A percentile compares a stretch with the other conserved stretches of the same genome.
Evolutionary conservation across 768 basidiomycete species (phyloP).

Genomic region (Rhodosporidiobolus sp.): DNA sequence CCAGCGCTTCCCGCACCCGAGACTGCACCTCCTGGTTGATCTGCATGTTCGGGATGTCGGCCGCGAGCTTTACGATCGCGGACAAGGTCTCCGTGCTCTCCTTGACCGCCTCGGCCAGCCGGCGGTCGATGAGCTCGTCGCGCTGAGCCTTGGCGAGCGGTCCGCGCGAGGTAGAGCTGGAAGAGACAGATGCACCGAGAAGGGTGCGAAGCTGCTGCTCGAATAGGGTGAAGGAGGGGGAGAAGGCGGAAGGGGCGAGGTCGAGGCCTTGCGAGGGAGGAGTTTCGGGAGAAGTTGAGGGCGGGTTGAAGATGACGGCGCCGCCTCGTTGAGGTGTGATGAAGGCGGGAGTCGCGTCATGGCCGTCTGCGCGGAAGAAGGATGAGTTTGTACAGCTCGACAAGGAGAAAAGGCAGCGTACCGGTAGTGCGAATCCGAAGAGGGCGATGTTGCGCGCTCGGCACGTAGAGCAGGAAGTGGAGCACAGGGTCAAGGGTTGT

Average conservation of each 20-base stretch:
- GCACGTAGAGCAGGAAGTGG: constrained; percentile 86
- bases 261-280: constrained; percentile 48
- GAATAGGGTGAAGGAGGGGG: constrained; percentile 63
- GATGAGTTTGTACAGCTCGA: not conserved
- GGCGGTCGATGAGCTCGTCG: constrained; percentile 68
- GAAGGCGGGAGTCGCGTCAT: constrained; percentile 64
- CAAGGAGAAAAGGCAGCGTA: not conserved
- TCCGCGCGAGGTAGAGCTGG: constrained; percentile 49
- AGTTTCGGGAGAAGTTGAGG: not conserved
- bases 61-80: constrained; percentile 79
- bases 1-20: constrained; percentile 68
- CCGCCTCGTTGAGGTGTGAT: constrained; percentile 92
- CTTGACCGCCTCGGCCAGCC: constrained; percentile 66
- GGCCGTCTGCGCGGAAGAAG: constrained; percentile 51
- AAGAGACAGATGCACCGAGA: constrained; percentile 72
- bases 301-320: constrained; percentile 70
- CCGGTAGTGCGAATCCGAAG: constrained; percentile 59
- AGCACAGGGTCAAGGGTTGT: constrained; percentile 89
- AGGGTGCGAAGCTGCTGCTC: constrained; percentile 69
- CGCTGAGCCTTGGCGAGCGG: constrained; percentile 71
- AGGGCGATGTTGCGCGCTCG: constrained; percentile 66
- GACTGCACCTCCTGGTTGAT: constrained; percentile 71
- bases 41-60: constrained; percentile 87
- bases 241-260: constrained; percentile 49
- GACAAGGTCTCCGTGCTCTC: constrained; percentile 69